These are phyloP conservation scores for Xylaria telfairii DNA, from an alignment of 495 filamentous ascomycete genomes.

Conservation along the genomic window DNA sequence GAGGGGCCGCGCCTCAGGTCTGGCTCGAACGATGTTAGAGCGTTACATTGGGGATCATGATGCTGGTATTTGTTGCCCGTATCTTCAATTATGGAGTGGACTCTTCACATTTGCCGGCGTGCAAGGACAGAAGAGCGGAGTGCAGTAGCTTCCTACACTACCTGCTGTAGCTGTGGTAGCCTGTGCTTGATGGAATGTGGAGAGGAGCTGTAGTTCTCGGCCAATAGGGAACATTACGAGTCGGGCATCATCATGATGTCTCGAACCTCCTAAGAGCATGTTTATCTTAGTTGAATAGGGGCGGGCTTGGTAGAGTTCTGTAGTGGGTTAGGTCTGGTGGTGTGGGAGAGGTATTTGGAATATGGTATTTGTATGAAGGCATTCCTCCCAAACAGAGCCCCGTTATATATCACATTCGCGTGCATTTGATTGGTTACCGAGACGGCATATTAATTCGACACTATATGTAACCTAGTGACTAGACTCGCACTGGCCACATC, in stretches of 20 bases:
- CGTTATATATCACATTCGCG: neutral
- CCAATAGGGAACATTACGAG: neutral
- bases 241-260: neutral
- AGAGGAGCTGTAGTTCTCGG: neutral
- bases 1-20: constrained; percentile 12
- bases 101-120: constrained; percentile 16
- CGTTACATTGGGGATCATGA: constrained; percentile 17
- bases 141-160: constrained; percentile 19
- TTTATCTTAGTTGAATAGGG: constrained; percentile 10
- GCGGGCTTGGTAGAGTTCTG: neutral
- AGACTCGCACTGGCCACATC: constrained; percentile 11
- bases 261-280: neutral
- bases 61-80: neutral
- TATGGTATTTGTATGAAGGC: constrained; percentile 20
- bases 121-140: constrained; percentile 1
- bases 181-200: neutral
- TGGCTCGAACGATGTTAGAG: constrained; percentile 15
- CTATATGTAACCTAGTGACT: constrained; percentile 11
- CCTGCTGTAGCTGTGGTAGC: neutral
- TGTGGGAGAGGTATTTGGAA: constrained; percentile 22
- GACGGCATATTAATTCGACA: constrained; percentile 23
- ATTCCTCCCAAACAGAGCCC: neutral
- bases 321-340: neutral
- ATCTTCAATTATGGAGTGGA: constrained; percentile 6
- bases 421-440: constrained; percentile 28